Percentiles rank a stretch among this genome's conserved stretches.
Evolutionary conservation across 2,329 filamentous ascomycete species (phyloP).

Genomic region (Pseudogymnoascus sp.): DNA sequence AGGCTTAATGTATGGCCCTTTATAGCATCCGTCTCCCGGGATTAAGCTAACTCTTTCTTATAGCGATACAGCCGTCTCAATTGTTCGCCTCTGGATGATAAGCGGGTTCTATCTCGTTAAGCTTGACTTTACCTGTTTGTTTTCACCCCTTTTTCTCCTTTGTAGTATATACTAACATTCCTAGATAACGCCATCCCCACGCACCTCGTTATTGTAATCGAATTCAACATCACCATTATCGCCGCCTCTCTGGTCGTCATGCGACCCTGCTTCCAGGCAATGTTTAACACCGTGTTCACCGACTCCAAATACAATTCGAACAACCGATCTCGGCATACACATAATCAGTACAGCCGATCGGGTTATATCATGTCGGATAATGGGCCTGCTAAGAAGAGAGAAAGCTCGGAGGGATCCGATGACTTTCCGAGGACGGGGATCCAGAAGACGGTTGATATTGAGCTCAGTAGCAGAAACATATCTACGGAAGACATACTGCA

Average conservation of each 20-base stretch:
- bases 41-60: not conserved
- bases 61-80: not conserved
- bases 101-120: not conserved
- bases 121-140: not conserved
- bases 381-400: not conserved
- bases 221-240: slow-evolving; percentile 16
- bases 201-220: slow-evolving; percentile 12
- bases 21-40: not conserved
- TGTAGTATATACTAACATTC: not conserved
- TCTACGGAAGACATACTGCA: slow-evolving; percentile 2
- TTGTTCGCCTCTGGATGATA: slow-evolving; percentile 3
- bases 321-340: not conserved
- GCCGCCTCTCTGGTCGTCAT: slow-evolving; percentile 16
- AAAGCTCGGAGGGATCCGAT: not conserved
- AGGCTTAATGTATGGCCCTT: slow-evolving; percentile 13
- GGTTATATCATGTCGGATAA: slow-evolving; percentile 6
- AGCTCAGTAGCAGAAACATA: slow-evolving; percentile 5
- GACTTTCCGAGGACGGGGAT: not conserved
- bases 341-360: slow-evolving; percentile 1
- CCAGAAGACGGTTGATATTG: slow-evolving; percentile 11
- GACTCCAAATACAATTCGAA: not conserved
- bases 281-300: slow-evolving; percentile 2
- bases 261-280: slow-evolving; percentile 14
- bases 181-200: slow-evolving; percentile 6
- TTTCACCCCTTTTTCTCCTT: not conserved